Conservation (phyloP, 75 land plant species). For the Isoetes taiwanensis region DNA sequence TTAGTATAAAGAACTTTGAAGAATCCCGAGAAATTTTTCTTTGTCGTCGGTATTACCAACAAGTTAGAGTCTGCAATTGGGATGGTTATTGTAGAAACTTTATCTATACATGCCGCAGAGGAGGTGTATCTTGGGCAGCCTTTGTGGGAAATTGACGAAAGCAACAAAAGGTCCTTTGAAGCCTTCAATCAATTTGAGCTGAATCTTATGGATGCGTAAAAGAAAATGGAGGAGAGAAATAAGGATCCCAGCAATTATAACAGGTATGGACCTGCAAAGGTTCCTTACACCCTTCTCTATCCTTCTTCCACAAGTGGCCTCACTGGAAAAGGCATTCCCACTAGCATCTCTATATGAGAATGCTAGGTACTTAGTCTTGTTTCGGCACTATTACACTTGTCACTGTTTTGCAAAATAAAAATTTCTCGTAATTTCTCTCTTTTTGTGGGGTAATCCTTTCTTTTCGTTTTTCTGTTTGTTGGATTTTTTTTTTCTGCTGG, state of each 20-base stretch:
- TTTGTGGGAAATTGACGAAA: slow-evolving; percentile 24
- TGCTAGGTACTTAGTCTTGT: no score
- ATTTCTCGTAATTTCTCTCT: no score
- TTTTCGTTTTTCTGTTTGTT: no score
- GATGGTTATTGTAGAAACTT: slow-evolving; percentile 33
- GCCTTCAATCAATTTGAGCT: slow-evolving; percentile 31
- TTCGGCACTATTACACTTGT: no score
- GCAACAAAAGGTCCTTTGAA: slow-evolving; percentile 11
- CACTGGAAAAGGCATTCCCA: slow-evolving; percentile 48
- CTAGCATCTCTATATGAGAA: slow-evolving; percentile 54
- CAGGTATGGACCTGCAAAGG: slow-evolving; percentile 40
- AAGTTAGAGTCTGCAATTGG: no score
- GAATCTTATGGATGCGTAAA: slow-evolving; percentile 28
- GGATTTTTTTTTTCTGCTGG: no score
- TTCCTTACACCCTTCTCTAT: slow-evolving; percentile 49
- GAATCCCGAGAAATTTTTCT: slow-evolving; percentile 25
- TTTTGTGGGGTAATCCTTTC: no score
- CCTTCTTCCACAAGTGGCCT: slow-evolving; percentile 48
- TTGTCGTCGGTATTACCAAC: slow-evolving; percentile 31
- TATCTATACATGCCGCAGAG: slow-evolving; percentile 46
- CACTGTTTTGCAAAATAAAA: no score
- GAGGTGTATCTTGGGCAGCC: slow-evolving; percentile 60
- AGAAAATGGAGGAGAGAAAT: slow-evolving; percentile 32
- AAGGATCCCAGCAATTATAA: slow-evolving; percentile 23
- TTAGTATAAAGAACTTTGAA: no score